Conservation (phyloP, 208 protist genomes). For the Trypanosoma grayi region DNA sequence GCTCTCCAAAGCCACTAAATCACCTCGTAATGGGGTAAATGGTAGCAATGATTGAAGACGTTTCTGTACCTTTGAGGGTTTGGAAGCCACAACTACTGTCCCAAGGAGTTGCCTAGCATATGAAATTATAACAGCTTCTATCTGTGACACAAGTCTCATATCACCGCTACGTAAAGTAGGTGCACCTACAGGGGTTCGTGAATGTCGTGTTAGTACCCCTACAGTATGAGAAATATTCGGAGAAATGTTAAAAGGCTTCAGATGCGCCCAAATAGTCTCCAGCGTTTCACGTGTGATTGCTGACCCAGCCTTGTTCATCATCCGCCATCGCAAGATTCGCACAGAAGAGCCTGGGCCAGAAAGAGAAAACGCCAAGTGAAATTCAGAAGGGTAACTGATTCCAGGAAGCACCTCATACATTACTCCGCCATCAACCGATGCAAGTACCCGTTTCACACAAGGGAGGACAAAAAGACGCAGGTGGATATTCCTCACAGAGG, state of each 20-base stretch:
- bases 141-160: slow-evolving; percentile 47
- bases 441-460: slow-evolving; percentile 34
- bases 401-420: slow-evolving; percentile 38
- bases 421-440: slow-evolving; percentile 40
- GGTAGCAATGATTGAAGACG: slow-evolving; percentile 54
- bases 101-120: slow-evolving; percentile 78
- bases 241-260: slow-evolving; percentile 24
- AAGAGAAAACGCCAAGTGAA: slow-evolving; percentile 46
- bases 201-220: slow-evolving; percentile 30
- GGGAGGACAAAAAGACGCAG: slow-evolving; percentile 17
- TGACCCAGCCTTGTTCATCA: slow-evolving; percentile 13
- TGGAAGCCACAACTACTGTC: slow-evolving; percentile 30
- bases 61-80: slow-evolving; percentile 27
- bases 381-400: slow-evolving; percentile 23
- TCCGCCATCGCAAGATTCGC: slow-evolving; percentile 41
- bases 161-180: slow-evolving; percentile 6
- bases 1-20: slow-evolving; percentile 13
- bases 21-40: slow-evolving; percentile 56
- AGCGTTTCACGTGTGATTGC: slow-evolving; percentile 11
- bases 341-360: slow-evolving; percentile 36
- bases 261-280: slow-evolving; percentile 9
- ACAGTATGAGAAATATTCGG: slow-evolving; percentile 34
- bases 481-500: slow-evolving; percentile 3
- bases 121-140: slow-evolving; percentile 67
- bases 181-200: slow-evolving; percentile 2